Evolutionary conservation across 78 protist species (phyloP), one percentile per base, ranked within the genome.

Genomic region (Salpingoeca rosetta): DNA sequence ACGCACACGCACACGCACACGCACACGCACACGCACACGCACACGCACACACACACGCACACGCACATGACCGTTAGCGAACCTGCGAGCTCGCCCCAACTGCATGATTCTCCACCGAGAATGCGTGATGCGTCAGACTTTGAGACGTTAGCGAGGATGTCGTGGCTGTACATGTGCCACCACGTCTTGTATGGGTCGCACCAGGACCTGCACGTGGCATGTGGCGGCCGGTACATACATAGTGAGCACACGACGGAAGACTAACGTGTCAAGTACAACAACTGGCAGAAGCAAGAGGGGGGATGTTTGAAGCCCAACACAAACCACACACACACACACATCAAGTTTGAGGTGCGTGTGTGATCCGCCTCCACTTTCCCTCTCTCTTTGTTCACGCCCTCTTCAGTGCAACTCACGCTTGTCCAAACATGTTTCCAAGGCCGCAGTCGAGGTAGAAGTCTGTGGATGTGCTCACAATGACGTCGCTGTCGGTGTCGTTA

Each of bases 1-100:
- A 82, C 84, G 24, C 84, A 82, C 84, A 84, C 39, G 51, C 86
- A 84, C 80, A 84, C 80, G 51, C 86, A 84, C 80, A 84, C 86
- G 51, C 44, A 84, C 80, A 84, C 86, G 51, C 80, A 84, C 86
- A 84, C 80, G 51, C 86, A 84, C 80, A 84, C 80, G 51, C 82
- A 84, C 86, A 84, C 86, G 73, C 80, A 84, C n/a, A n/a, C n/a
- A n/a, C n/a, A n/a, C n/a, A n/a, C n/a, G n/a, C n/a, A n/a, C n/a
- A n/a, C n/a, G 65, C 31, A 17, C 65, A 51, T 17, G n/a, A 77
- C 81, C 65, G 17, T 17, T 7, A 7, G 31, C 65, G 65, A 17
- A 7, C 31, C 17, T 7, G 65, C 65, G 17, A 51, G 65, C 65
- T 51, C 65, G 65, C 65, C 65, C 65, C 65, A 51, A 7, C 7